A percentile compares a stretch with the other conserved stretches of the same genome.
These are phyloP conservation scores for Neophaeococcomyces aloes DNA, from an alignment of 2,329 filamentous ascomycete species.

Conservation along the genomic window DNA sequence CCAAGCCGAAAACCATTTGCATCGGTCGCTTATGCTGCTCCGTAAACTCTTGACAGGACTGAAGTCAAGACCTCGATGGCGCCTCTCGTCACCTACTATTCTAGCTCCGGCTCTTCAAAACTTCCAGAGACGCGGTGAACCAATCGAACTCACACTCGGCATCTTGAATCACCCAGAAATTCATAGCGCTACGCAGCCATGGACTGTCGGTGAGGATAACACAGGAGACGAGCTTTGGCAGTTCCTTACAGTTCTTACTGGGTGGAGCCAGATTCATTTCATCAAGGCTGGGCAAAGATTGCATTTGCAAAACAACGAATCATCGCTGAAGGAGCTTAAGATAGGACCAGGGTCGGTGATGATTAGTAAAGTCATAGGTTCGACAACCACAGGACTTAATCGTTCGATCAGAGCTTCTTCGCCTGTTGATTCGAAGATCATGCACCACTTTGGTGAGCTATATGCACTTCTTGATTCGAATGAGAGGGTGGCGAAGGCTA, in stretches of 20 bases:
- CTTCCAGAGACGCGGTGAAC: constrained; percentile 30
- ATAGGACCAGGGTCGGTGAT: constrained; percentile 34
- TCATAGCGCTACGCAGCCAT: constrained; percentile 22
- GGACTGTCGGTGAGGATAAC: constrained; percentile 60
- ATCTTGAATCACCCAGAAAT: constrained; percentile 7
- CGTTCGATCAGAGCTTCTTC: constrained; percentile 38
- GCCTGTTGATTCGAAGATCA: constrained; percentile 64
- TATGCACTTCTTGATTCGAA: constrained; percentile 71
- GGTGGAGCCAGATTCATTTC: constrained; percentile 64
- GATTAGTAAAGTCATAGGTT: constrained; percentile 20
- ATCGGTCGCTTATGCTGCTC: constrained; percentile 58
- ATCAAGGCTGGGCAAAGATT: constrained; percentile 39
- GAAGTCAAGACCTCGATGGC: constrained; percentile 45
- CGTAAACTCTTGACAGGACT: constrained; percentile 53
- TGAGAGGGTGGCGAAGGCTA: constrained; percentile 57
- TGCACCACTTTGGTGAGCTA: constrained; percentile 71
- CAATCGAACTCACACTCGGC: constrained; percentile 28
- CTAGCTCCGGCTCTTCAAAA: constrained; percentile 47
- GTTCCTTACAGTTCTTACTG: constrained; percentile 56
- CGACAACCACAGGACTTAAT: constrained; percentile 10
- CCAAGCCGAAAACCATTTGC: constrained; percentile 48
- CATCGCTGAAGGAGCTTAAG: constrained; percentile 24
- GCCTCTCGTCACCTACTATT: constrained; percentile 35
- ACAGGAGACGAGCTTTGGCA: constrained; percentile 60
- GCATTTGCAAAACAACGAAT: constrained; percentile 14